phyloP scores from a whole-genome alignment of 202 grass and related monocot species.

The Thinopyrum obtusiflorum region DNA sequence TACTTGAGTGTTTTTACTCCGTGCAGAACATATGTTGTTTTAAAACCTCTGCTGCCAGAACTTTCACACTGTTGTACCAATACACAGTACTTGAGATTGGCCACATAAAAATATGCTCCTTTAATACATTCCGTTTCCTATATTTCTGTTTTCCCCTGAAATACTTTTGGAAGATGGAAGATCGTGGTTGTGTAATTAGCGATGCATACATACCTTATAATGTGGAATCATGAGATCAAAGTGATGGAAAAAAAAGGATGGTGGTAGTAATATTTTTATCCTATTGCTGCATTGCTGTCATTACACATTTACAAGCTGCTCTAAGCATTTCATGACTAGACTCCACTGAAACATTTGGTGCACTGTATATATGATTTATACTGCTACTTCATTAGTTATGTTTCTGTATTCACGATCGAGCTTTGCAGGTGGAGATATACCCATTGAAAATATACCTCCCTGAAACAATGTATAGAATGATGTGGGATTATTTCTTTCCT shows the following conservation, averaged over 20 bases:
- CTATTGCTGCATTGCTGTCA: background rate
- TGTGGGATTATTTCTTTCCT: constrained; percentile 98
- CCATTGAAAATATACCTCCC: constrained; percentile 94
- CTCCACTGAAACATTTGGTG: constrained; percentile 9
- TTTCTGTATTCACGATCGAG: constrained; percentile 32
- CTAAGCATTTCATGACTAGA: constrained; percentile 25
- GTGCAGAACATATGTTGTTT: background rate
- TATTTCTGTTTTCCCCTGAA: background rate
- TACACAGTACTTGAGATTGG: background rate
- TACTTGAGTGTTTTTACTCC: background rate
- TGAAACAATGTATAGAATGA: constrained; percentile 98
- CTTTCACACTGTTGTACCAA: background rate
- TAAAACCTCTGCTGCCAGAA: background rate
- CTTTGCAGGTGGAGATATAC: constrained; percentile 85
- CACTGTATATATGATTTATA: constrained; percentile 9
- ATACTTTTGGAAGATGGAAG: background rate
- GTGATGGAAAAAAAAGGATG: background rate
- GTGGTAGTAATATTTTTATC: background rate
- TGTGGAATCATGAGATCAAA: background rate
- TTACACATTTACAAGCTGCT: constrained; percentile 8
- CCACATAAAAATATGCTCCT: background rate
- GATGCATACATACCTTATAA: background rate
- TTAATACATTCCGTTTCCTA: background rate
- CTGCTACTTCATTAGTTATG: constrained; percentile 8
- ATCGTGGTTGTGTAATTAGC: background rate